Evolutionary conservation across 176 grass and related monocot genomes (phyloP).

Genomic region (Eleusine indica): DNA sequence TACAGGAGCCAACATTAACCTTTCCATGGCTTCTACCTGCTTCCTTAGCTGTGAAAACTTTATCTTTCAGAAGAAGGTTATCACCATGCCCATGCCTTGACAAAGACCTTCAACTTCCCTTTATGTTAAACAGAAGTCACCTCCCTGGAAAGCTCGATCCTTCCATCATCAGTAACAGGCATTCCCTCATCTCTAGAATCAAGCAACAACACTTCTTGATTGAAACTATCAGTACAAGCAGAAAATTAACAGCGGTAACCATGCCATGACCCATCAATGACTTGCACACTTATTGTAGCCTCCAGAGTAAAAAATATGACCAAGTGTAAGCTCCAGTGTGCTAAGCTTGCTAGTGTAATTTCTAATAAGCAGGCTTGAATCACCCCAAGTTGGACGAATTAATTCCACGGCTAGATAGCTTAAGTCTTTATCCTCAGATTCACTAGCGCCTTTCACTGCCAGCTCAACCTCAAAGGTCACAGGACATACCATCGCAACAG

Average conservation of each 20-base stretch:
- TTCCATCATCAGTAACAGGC: not conserved
- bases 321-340: not conserved
- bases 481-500: not conserved
- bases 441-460: not conserved
- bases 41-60: not conserved
- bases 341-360: not conserved
- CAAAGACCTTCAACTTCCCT: not conserved
- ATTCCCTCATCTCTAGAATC: slow-evolving; percentile 8
- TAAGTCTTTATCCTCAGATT: not conserved
- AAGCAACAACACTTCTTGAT: not conserved
- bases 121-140: not conserved
- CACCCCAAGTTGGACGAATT: too few species aligned
- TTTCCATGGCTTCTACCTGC: not conserved
- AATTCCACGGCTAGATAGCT: not conserved
- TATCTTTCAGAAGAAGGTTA: not conserved
- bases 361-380: not conserved
- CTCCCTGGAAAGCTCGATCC: not conserved
- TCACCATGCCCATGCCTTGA: not conserved
- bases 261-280: not conserved
- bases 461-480: slow-evolving; percentile 3
- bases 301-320: not conserved
- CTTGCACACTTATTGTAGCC: not conserved
- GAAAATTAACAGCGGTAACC: not conserved
- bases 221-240: not conserved
- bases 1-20: not conserved